Evolutionary conservation across 2,329 filamentous ascomycete genomes (phyloP), one percentile per base, ranked within the genome.

Genomic region (Ceratocystis albifundus): DNA sequence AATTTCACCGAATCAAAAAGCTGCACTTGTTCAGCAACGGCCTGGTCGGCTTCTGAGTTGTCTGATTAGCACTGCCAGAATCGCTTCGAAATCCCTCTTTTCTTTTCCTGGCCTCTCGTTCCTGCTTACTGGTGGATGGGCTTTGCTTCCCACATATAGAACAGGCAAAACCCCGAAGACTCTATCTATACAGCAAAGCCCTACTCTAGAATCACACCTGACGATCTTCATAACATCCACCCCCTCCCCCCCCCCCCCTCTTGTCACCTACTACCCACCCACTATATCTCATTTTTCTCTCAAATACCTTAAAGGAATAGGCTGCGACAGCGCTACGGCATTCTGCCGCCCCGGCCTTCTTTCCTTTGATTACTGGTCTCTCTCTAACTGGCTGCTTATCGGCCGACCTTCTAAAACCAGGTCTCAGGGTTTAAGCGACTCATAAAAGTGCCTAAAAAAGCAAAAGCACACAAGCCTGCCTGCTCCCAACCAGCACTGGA

Each of bases 361-460:
- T 25, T 15, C 46, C 61, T 22, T 44, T 62, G 61, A 46, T 46
- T 57, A 62, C 61, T 46, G 61, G 36, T 3, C 36, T 41, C 36
- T 41, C 36, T 46, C 44, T 44, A 25, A 22, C 36, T 46, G 6
- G 36, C 36, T 36, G 28, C 50, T 65, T 65, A 65, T 65, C 48
- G 63, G 63, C 63, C 46, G 63, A 41, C 50, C 48, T 65, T 46
- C 63, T 65, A 30, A 65, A 65, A 55, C 30, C 12, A 65, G 63
- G 53, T 57, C 53, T n/a, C 53, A 57, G 53, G 25, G 53, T 57
- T 28, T 57, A 57, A 28, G 53, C 53, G 53, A 57, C 53, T 57
- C 53, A 30, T 57, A 57, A 57, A 57, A 57, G 53, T 57, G 12
- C 53, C 53, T 57, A 63, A 50, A 63, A 46, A 63, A n/a, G 25